Conservation (phyloP, 169 alveolate species). For the Cryptosporidium tyzzeri region DNA sequence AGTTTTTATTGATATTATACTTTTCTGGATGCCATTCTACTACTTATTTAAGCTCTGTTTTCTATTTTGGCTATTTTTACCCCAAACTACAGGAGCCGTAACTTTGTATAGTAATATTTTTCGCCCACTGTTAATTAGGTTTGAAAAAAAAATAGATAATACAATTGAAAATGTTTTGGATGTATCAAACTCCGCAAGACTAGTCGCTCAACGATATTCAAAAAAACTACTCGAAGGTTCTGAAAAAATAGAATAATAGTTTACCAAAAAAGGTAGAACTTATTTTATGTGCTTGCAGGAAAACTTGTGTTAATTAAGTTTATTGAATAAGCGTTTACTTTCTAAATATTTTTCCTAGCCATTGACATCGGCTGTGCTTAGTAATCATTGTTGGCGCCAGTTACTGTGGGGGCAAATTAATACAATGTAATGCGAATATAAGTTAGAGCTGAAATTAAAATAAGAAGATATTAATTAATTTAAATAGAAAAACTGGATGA, state of each 20-base stretch:
- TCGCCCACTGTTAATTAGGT: slow-evolving; percentile 80
- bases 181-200: slow-evolving; percentile 59
- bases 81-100: slow-evolving; percentile 82
- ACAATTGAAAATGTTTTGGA: slow-evolving; percentile 78
- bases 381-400: neutral
- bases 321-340: neutral
- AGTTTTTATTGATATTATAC: slow-evolving; percentile 85
- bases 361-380: neutral
- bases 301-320: neutral
- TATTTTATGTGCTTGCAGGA: neutral
- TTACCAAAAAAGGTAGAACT: neutral
- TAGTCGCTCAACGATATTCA: slow-evolving; percentile 64
- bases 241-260: slow-evolving; percentile 28
- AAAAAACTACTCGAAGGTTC: slow-evolving; percentile 14
- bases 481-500: neutral
- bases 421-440: neutral
- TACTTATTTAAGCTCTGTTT: slow-evolving; percentile 87
- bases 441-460: neutral
- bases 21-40: slow-evolving; percentile 92
- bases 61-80: slow-evolving; percentile 89
- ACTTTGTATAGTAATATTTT: slow-evolving; percentile 78
- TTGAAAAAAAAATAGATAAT: slow-evolving; percentile 80
- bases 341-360: neutral
- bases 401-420: neutral
- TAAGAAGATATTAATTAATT: neutral